phyloP scores from a whole-genome alignment of 768 basidiomycete species.

The Boletus rex-veris region DNA sequence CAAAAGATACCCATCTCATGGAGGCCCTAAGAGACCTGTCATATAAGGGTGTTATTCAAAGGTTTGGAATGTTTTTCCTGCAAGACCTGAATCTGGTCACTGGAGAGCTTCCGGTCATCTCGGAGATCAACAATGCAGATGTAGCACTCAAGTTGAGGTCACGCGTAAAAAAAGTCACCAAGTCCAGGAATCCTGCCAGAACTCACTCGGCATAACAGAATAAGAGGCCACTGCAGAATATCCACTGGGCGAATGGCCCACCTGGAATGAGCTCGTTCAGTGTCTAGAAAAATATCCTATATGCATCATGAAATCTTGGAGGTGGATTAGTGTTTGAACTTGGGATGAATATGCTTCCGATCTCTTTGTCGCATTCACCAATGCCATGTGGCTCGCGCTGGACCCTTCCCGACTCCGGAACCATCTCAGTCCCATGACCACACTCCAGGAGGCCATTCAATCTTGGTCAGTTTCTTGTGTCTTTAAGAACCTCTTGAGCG shows the following conservation, averaged over 20 bases:
- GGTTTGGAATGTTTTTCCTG: constrained; percentile 6
- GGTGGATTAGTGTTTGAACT: neutral
- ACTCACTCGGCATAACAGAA: neutral
- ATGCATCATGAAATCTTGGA: neutral
- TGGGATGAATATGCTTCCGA: constrained; percentile 1
- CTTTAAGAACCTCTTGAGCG: neutral
- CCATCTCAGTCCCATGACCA: neutral
- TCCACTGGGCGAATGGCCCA: constrained; percentile 4
- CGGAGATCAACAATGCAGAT: neutral
- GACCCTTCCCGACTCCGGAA: neutral
- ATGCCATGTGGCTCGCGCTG: constrained; percentile 1
- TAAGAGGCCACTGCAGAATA: neutral
- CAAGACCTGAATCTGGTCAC: constrained; percentile 6
- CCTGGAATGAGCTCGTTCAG: neutral
- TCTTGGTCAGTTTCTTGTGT: constrained; percentile 5
- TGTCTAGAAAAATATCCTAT: neutral
- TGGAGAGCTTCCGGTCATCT: neutral
- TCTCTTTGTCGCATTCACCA: constrained; percentile 1
- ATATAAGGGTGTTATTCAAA: neutral
- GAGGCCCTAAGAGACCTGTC: constrained; percentile 2
- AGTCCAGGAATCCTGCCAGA: neutral
- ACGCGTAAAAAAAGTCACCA: neutral
- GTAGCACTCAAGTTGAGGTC: neutral
- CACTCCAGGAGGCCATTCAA: neutral
- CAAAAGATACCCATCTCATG: neutral